phyloP scores from a whole-genome alignment of 306 rosid species.

The Vicia faba region DNA sequence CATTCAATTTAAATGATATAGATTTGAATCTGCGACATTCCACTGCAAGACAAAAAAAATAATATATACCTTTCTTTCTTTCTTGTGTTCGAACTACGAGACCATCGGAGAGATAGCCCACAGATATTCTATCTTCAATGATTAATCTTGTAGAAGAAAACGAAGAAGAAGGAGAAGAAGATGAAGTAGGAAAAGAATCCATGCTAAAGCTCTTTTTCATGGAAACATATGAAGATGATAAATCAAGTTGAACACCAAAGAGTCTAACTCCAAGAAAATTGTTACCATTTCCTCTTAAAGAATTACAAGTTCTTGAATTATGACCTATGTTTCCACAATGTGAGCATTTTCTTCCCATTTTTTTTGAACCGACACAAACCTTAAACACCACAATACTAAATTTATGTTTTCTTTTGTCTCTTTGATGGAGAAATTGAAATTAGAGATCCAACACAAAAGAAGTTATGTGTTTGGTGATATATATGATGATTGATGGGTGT shows the following conservation, averaged over 20 bases:
- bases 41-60: no score
- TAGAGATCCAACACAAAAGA: constrained; percentile 37
- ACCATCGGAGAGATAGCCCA: constrained; percentile 82
- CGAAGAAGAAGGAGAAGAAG: constrained; percentile 53
- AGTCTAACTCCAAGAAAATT: constrained; percentile 56
- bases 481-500: constrained; percentile 57
- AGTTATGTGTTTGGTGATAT: constrained; percentile 53
- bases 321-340: constrained; percentile 96
- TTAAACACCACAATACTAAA: constrained; percentile 5
- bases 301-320: constrained; percentile 91
- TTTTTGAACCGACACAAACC: constrained; percentile 1
- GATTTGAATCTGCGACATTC: no score
- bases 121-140: constrained; percentile 47
- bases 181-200: constrained; percentile 61
- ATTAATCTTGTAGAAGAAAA: constrained; percentile 44
- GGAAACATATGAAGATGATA: constrained; percentile 15
- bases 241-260: constrained; percentile 80
- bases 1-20: no score
- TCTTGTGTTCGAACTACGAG: constrained; percentile 62
- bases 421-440: neutral
- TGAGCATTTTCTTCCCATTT: constrained; percentile 94
- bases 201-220: constrained; percentile 82
- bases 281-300: constrained; percentile 39
- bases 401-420: constrained; percentile 2
- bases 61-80: constrained; percentile 65